phyloP scores from a whole-genome alignment of 805 yeast genomes.

The Ogataea angusta region DNA sequence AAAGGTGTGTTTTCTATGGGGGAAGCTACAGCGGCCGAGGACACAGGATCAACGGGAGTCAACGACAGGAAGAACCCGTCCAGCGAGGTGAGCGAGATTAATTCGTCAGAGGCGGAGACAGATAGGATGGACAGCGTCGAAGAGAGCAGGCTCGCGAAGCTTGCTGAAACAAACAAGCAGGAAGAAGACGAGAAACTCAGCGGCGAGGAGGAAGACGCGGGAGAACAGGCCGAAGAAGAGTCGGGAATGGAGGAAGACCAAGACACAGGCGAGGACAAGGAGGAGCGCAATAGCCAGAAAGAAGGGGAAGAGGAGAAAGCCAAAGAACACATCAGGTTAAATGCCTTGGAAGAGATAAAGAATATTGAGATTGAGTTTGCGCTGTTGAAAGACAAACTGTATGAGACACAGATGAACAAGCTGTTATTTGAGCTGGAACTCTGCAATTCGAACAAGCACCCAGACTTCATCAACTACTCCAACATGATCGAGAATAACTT shows the following conservation, averaged over 20 bases:
- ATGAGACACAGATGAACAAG: slow-evolving; percentile 75
- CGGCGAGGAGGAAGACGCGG: slow-evolving; percentile 16
- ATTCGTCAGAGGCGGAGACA: slow-evolving; percentile 85
- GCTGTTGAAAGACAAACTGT: slow-evolving; percentile 73
- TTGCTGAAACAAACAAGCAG: slow-evolving; percentile 34
- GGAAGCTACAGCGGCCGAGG: slow-evolving; percentile 6
- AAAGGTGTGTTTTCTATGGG: slow-evolving; percentile 8
- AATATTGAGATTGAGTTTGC: slow-evolving; percentile 87
- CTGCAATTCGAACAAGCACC: slow-evolving; percentile 88
- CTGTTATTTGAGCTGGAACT: slow-evolving; percentile 80
- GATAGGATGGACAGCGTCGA: slow-evolving; percentile 70
- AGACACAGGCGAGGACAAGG: slow-evolving; percentile 2
- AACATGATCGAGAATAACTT: slow-evolving; percentile 69
- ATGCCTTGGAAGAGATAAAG: slow-evolving; percentile 70
- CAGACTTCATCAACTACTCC: slow-evolving; percentile 74
- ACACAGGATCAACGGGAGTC: slow-evolving; percentile 6
- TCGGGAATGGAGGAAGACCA: slow-evolving; percentile 30
- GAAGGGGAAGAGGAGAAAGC: slow-evolving; percentile 26
- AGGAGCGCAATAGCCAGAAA: neutral
- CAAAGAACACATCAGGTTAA: slow-evolving; percentile 45
- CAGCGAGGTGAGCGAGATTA: slow-evolving; percentile 21
- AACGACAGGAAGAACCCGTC: slow-evolving; percentile 16
- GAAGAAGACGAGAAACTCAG: slow-evolving; percentile 10
- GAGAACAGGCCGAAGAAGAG: slow-evolving; percentile 21
- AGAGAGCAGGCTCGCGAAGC: slow-evolving; percentile 47